Percentiles rank a stretch among this genome's conserved stretches.
phyloP scores from a whole-genome alignment of 2,329 filamentous ascomycete genomes.

The Trichophyton equinum region DNA sequence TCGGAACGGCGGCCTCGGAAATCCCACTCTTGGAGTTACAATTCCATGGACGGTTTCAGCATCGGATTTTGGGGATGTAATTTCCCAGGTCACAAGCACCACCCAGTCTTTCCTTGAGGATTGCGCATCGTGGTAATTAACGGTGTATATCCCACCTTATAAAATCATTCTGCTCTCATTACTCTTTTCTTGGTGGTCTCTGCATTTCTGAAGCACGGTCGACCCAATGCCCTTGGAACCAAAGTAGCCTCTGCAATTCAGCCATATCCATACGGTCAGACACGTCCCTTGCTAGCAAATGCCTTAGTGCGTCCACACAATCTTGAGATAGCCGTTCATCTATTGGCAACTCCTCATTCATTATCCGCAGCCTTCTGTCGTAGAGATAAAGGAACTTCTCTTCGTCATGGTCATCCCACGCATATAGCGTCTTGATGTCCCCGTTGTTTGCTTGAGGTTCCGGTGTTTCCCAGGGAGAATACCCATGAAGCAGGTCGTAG shows the following conservation, averaged over 20 bases:
- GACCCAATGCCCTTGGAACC: conserved; percentile 18
- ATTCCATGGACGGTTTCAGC: no score
- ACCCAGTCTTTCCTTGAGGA: background rate
- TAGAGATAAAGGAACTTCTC: conserved; percentile 4
- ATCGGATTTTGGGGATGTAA: no score
- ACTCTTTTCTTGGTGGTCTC: conserved; percentile 1
- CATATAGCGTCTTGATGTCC: conserved; percentile 4
- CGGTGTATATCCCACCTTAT: background rate
- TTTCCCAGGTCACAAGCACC: no score
- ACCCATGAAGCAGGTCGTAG: conserved; percentile 24
- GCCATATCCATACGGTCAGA: conserved; percentile 16
- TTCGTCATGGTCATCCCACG: background rate
- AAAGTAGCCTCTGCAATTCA: conserved; percentile 18
- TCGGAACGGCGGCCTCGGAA: no score
- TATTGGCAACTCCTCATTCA: conserved; percentile 19
- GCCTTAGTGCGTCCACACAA: conserved; percentile 20
- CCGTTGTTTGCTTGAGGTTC: conserved; percentile 8
- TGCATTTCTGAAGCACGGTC: conserved; percentile 8
- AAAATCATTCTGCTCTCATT: background rate
- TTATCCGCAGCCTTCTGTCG: conserved; percentile 16
- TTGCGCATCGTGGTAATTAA: background rate
- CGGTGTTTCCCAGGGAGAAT: conserved; percentile 22
- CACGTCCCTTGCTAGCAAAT: conserved; percentile 17
- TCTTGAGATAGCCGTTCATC: conserved; percentile 21
- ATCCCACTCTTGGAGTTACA: no score